phyloP scores from a whole-genome alignment of 2,329 filamentous ascomycete genomes.

The Fusarium sp. region DNA sequence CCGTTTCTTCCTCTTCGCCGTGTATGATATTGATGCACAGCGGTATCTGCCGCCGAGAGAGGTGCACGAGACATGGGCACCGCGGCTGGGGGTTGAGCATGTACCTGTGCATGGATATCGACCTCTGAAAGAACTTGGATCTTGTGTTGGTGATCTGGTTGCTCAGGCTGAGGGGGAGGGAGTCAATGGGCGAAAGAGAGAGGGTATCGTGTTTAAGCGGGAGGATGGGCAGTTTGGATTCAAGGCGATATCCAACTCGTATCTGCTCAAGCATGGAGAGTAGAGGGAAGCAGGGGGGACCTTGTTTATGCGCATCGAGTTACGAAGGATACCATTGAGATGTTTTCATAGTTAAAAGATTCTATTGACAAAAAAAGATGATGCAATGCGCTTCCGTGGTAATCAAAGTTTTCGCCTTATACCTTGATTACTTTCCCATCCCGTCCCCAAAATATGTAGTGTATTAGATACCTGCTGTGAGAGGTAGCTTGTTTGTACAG shows the following conservation, averaged over 20 bases:
- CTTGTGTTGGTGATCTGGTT: slow-evolving; percentile 31
- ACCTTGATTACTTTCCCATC: slow-evolving; percentile 23
- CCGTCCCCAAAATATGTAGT: slow-evolving; percentile 30
- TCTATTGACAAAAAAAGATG: slow-evolving; percentile 48
- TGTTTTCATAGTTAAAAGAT: slow-evolving; percentile 45
- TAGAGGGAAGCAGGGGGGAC: slow-evolving; percentile 1
- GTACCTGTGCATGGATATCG: slow-evolving; percentile 46
- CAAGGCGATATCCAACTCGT: slow-evolving; percentile 45
- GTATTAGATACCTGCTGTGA: slow-evolving; percentile 11
- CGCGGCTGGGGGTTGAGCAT: slow-evolving; percentile 47
- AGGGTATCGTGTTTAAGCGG: slow-evolving; percentile 43
- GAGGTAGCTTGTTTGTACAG: slow-evolving; percentile 27
- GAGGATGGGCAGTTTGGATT: slow-evolving; percentile 38
- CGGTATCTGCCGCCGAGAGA: slow-evolving; percentile 44
- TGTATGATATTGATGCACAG: slow-evolving; percentile 49
- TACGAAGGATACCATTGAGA: slow-evolving; percentile 43
- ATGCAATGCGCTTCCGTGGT: slow-evolving; percentile 45
- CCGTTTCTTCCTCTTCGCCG: slow-evolving; percentile 50
- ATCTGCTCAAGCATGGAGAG: slow-evolving; percentile 44
- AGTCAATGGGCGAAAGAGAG: slow-evolving; percentile 39
- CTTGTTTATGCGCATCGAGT: slow-evolving; percentile 30
- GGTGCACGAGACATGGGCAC: slow-evolving; percentile 45
- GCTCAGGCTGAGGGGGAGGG: slow-evolving; percentile 38
- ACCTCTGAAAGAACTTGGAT: slow-evolving; percentile 26
- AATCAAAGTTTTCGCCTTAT: slow-evolving; percentile 43